phyloP scores from a whole-genome alignment of 2,329 filamentous ascomycete genomes.

The Colletotrichum sojae region DNA sequence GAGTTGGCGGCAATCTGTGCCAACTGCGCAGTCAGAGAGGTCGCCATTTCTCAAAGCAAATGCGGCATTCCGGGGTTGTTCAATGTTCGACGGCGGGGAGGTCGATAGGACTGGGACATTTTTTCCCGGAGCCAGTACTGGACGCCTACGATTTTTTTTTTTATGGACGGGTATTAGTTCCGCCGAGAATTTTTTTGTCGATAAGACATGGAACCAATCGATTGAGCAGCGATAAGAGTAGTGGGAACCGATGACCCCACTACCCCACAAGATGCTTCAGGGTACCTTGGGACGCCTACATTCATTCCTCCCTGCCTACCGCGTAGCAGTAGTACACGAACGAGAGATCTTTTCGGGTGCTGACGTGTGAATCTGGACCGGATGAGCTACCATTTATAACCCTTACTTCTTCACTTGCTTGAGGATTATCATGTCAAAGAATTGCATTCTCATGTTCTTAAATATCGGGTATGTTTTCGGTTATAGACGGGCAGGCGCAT shows the following conservation, averaged over 20 bases:
- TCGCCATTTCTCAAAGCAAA: constrained; percentile 72
- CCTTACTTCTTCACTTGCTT: too few species aligned
- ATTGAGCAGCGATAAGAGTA: constrained; percentile 17
- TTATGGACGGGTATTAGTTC: constrained; percentile 46
- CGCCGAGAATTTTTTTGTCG: constrained; percentile 38
- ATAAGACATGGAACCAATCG: constrained; percentile 46
- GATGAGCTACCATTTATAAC: too few species aligned
- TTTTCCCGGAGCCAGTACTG: constrained; percentile 35
- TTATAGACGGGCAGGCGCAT: not conserved
- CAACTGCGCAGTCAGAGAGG: constrained; percentile 92
- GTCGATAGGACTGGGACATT: constrained; percentile 18
- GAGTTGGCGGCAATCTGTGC: constrained; percentile 92
- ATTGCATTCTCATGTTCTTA: too few species aligned
- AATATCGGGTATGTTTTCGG: too few species aligned
- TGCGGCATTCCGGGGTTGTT: constrained; percentile 40
- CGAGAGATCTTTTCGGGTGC: too few species aligned
- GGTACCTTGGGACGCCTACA: too few species aligned
- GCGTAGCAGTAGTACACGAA: too few species aligned
- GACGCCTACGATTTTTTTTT: constrained; percentile 45
- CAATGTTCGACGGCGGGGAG: constrained; percentile 41
- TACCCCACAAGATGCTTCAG: not conserved
- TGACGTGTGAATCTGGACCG: too few species aligned
- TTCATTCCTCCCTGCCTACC: too few species aligned
- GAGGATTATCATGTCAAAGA: too few species aligned
- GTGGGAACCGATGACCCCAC: constrained; percentile 14